These are phyloP conservation scores for Colletotrichum euphorbiae DNA, from an alignment of 2,329 filamentous ascomycete genomes.

Conservation along the genomic window DNA sequence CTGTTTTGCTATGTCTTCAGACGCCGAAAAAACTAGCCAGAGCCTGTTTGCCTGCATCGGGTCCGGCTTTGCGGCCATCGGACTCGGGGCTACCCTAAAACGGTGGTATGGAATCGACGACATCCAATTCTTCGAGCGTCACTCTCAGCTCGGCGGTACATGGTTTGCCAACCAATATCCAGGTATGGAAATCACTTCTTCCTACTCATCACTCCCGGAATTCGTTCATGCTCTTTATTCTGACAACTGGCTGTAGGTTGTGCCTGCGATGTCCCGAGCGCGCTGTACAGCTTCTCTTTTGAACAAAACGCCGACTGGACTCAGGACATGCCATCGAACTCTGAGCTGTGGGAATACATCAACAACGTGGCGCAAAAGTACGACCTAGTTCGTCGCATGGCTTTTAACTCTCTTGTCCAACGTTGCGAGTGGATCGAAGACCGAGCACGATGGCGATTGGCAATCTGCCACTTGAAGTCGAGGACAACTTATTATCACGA, in stretches of 20 bases:
- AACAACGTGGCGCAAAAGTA: slow-evolving; percentile 61
- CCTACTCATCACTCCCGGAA: neutral
- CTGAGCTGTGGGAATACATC: slow-evolving; percentile 69
- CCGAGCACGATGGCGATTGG: slow-evolving; percentile 50
- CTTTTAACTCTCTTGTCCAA: slow-evolving; percentile 51
- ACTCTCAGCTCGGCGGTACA: slow-evolving; percentile 69
- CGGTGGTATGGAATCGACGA: slow-evolving; percentile 68
- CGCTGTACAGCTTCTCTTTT: slow-evolving; percentile 73
- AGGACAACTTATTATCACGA: slow-evolving; percentile 48
- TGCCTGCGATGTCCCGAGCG: slow-evolving; percentile 69
- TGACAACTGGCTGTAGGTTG: slow-evolving; percentile 42
- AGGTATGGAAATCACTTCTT: slow-evolving; percentile 46
- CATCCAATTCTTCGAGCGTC: slow-evolving; percentile 70
- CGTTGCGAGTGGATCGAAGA: slow-evolving; percentile 54
- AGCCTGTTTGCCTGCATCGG: slow-evolving; percentile 63
- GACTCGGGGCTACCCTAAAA: slow-evolving; percentile 68
- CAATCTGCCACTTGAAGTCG: slow-evolving; percentile 44
- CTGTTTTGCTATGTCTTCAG: neutral
- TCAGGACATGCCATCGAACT: slow-evolving; percentile 64
- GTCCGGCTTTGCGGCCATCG: slow-evolving; percentile 71
- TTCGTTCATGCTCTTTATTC: neutral
- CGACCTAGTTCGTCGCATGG: slow-evolving; percentile 52
- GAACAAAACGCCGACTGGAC: slow-evolving; percentile 71
- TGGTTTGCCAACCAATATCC: slow-evolving; percentile 71
- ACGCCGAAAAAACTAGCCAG: slow-evolving; percentile 41